Conservation (phyloP, 768 basidiomycete genomes). For the Lentinula detonsa region DNA sequence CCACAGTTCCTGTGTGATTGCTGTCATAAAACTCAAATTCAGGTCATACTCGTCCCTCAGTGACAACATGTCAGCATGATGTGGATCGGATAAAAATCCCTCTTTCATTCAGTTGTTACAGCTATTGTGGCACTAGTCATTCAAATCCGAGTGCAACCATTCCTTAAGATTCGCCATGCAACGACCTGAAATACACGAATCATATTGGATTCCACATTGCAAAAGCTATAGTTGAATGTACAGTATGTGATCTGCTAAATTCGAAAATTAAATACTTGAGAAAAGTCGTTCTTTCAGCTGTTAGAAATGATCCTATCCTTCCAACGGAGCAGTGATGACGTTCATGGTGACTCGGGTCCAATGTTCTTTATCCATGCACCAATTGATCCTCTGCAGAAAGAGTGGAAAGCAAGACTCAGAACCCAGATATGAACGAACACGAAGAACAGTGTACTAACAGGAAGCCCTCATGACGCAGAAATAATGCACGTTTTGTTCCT, state of each 20-base stretch:
- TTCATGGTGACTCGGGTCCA: slow-evolving; percentile 31
- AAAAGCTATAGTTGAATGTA: too few relatives aligned
- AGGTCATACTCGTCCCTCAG: neutral
- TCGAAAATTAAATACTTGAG: too few relatives aligned
- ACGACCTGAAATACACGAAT: too few relatives aligned
- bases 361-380: slow-evolving; percentile 99
- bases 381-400: slow-evolving; percentile 66
- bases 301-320: too few relatives aligned
- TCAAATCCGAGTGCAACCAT: neutral
- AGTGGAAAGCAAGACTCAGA: slow-evolving; percentile 5
- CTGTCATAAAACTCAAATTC: neutral
- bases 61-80: neutral
- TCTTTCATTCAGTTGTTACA: neutral
- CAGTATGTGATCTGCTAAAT: too few relatives aligned
- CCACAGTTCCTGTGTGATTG: neutral
- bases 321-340: neutral
- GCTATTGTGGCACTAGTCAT: neutral
- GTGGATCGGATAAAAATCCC: neutral
- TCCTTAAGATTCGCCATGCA: neutral
- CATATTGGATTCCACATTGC: neutral
- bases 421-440: neutral
- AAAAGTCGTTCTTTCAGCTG: too few relatives aligned
- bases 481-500: slow-evolving; percentile 92
- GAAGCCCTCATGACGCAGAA: slow-evolving; percentile 97
- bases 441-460: slow-evolving; percentile 51